Conservation (phyloP, 768 basidiomycete genomes). For the Panellus pusillus region DNA sequence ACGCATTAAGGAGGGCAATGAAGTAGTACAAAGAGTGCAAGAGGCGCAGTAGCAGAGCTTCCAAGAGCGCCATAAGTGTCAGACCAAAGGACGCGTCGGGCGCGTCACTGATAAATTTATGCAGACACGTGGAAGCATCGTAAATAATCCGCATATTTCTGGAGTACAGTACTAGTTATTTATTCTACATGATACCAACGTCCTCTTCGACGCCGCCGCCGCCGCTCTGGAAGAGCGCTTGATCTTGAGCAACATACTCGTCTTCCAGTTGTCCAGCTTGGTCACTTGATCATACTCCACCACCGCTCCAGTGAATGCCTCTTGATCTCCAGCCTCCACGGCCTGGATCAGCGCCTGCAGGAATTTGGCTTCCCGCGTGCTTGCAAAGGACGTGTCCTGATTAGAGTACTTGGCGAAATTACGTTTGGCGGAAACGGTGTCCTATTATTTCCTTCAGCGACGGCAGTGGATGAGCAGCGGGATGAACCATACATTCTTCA, state of each 20-base stretch:
- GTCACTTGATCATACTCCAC: constrained; percentile 90
- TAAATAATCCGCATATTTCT: constrained; percentile 7
- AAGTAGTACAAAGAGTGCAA: constrained; percentile 60
- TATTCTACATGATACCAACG: constrained; percentile 35
- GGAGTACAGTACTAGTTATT: not conserved
- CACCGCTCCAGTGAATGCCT: constrained; percentile 80
- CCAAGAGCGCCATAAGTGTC: constrained; percentile 46
- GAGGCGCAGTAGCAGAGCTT: constrained; percentile 48
- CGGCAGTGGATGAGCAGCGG: not conserved
- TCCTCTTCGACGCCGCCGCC: constrained; percentile 60
- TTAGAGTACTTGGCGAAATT: constrained; percentile 75
- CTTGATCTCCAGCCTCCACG: constrained; percentile 42
- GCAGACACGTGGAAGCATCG: not conserved
- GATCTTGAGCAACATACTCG: constrained; percentile 82
- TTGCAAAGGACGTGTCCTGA: constrained; percentile 83
- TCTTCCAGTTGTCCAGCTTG: constrained; percentile 97
- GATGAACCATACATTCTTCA: constrained; percentile 56
- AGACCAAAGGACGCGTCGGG: not conserved
- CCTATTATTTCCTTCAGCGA: constrained; percentile 51
- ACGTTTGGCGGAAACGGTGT: constrained; percentile 78
- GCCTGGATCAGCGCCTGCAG: constrained; percentile 76
- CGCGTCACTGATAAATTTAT: not conserved
- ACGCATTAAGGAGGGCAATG: constrained; percentile 39
- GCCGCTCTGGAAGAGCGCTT: constrained; percentile 57
- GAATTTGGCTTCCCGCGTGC: constrained; percentile 93